Evolutionary conservation across 768 basidiomycete genomes (phyloP).

Genomic region (Boletus rubropictus): DNA sequence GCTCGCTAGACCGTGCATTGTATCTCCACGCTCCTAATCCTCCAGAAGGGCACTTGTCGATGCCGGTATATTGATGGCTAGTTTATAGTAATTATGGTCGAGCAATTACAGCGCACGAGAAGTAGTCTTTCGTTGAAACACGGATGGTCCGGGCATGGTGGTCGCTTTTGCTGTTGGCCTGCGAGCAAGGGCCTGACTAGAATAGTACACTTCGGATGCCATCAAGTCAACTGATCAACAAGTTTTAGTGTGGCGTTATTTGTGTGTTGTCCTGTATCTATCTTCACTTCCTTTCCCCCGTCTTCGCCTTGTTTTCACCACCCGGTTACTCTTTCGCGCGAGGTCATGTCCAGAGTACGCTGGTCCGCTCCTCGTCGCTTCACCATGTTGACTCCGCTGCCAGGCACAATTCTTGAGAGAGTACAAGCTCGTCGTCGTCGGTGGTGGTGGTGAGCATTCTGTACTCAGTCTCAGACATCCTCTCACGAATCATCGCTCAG

Average conservation of each 20-base stretch:
- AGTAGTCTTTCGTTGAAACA: too few relatives aligned
- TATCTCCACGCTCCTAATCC: neutral
- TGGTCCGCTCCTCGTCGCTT: neutral
- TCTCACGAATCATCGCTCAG: constrained; percentile 12
- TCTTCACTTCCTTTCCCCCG: neutral
- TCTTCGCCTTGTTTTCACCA: neutral
- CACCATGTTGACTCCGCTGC: constrained; percentile 1
- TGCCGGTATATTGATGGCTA: too few relatives aligned
- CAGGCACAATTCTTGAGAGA: constrained; percentile 90
- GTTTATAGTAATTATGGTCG: too few relatives aligned
- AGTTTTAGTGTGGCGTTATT: constrained; percentile 23
- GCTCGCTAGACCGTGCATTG: neutral
- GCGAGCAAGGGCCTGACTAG: too few relatives aligned
- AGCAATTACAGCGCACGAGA: too few relatives aligned
- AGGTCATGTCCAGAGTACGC: constrained; percentile 30
- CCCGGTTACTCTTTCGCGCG: neutral
- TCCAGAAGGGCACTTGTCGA: too few relatives aligned
- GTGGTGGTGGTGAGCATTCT: constrained; percentile 78
- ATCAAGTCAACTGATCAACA: neutral
- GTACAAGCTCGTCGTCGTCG: constrained; percentile 98
- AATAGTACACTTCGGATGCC: neutral
- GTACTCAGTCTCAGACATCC: constrained; percentile 24
- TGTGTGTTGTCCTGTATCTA: constrained; percentile 22
- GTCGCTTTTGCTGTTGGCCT: too few relatives aligned
- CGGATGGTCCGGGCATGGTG: too few relatives aligned